Evolutionary conservation across 768 basidiomycete genomes (phyloP).

Genomic region (Podaxis sp.): DNA sequence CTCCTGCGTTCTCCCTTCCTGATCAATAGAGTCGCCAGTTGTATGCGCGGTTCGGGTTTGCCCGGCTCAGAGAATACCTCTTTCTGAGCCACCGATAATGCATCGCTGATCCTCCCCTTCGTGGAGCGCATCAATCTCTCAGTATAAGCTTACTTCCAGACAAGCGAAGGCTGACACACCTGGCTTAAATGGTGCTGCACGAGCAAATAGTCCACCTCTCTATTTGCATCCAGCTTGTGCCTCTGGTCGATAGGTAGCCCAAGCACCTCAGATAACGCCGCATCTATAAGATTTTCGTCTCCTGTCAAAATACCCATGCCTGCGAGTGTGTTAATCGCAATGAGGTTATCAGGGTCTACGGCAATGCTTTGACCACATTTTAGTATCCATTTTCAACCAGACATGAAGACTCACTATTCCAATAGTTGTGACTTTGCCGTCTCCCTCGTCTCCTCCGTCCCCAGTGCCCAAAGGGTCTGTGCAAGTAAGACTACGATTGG

Average conservation of each 20-base stretch:
- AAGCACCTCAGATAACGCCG: slow-evolving; percentile 80
- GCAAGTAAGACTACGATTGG: slow-evolving; percentile 80
- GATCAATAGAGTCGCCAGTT: slow-evolving; percentile 54
- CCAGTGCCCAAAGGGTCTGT: slow-evolving; percentile 81
- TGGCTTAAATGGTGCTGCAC: slow-evolving; percentile 71
- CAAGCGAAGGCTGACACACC: slow-evolving; percentile 39
- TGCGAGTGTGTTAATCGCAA: slow-evolving; percentile 79
- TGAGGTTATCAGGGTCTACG: slow-evolving; percentile 72
- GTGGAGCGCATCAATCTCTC: neutral
- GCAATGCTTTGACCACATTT: slow-evolving; percentile 53
- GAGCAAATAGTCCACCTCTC: slow-evolving; percentile 71
- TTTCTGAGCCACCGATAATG: slow-evolving; percentile 53
- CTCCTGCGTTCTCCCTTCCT: slow-evolving; percentile 40
- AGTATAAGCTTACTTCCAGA: neutral
- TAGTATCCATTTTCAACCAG: neutral
- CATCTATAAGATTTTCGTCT: slow-evolving; percentile 81
- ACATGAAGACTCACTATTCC: slow-evolving; percentile 60
- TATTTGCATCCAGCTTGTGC: slow-evolving; percentile 61
- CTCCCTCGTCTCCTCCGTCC: slow-evolving; percentile 73
- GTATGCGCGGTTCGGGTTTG: slow-evolving; percentile 42
- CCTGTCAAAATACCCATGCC: slow-evolving; percentile 86
- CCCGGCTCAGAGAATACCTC: slow-evolving; percentile 59
- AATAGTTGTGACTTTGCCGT: slow-evolving; percentile 75
- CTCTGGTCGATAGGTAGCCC: slow-evolving; percentile 65
- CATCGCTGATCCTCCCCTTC: slow-evolving; percentile 49